Percentiles rank a stretch among this genome's conserved stretches.
Evolutionary conservation across 2,329 filamentous ascomycete species (phyloP).

Genomic region (Trichophyton schoenleinii): DNA sequence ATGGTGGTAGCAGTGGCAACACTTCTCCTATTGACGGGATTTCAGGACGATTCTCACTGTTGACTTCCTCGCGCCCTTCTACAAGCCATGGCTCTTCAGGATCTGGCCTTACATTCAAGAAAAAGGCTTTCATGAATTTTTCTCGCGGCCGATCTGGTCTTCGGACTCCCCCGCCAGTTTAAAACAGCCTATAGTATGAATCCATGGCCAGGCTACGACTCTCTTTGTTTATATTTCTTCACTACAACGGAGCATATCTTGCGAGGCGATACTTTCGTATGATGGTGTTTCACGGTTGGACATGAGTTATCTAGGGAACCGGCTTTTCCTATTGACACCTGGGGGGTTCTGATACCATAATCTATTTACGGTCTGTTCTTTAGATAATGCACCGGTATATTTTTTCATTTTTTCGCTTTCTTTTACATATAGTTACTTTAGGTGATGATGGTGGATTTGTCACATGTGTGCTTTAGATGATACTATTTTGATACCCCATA

Average conservation of each 20-base stretch:
- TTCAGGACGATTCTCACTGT: background rate
- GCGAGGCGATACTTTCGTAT: background rate
- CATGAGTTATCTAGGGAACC: background rate
- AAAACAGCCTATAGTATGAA: conserved; percentile 8
- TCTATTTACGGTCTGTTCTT: background rate
- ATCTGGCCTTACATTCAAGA: background rate
- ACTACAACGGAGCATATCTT: background rate
- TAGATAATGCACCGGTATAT: background rate
- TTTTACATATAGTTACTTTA: background rate
- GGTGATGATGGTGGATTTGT: background rate
- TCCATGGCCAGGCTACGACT: conserved; percentile 1
- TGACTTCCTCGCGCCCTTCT: background rate
- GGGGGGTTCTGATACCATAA: background rate
- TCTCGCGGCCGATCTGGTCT: background rate
- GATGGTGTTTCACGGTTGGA: background rate
- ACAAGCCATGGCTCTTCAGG: background rate
- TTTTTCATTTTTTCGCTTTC: background rate
- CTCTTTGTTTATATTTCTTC: background rate
- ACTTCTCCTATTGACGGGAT: background rate
- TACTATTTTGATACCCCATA: background rate
- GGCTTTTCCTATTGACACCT: background rate
- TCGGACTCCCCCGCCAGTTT: background rate
- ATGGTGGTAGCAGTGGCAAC: background rate
- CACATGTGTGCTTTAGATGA: background rate
- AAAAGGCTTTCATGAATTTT: conserved; percentile 4